phyloP scores from a whole-genome alignment of 495 filamentous ascomycete species.

The Aspergillus nanangensis region DNA sequence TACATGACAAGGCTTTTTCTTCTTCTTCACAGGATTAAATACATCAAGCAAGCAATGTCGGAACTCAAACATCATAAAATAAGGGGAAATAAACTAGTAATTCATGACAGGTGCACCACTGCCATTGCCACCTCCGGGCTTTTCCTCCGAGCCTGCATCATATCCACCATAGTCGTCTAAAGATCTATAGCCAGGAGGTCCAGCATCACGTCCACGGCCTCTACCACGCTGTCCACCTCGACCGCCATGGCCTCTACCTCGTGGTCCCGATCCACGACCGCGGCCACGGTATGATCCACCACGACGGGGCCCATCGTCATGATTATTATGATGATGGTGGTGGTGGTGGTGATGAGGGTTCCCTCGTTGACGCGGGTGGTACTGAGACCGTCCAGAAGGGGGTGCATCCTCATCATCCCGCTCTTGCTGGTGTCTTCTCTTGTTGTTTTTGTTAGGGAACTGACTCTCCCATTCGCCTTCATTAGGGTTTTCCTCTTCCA shows the following conservation, averaged over 20 bases:
- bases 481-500: constrained; percentile 61
- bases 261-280: constrained; percentile 35
- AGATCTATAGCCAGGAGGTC: constrained; percentile 33
- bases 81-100: constrained; percentile 22
- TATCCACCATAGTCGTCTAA: constrained; percentile 33
- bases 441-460: constrained; percentile 51
- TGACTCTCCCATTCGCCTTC: constrained; percentile 57
- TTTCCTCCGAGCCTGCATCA: constrained; percentile 27
- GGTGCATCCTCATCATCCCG: constrained; percentile 29
- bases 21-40: no score
- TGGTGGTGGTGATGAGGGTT: constrained; percentile 21
- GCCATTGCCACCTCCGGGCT: no score
- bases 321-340: constrained; percentile 22
- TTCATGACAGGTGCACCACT: constrained; percentile 33
- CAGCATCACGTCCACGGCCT: constrained; percentile 34
- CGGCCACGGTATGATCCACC: constrained; percentile 43
- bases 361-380: constrained; percentile 16
- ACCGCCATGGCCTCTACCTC: constrained; percentile 36
- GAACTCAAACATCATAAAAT: neutral
- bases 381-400: constrained; percentile 10
- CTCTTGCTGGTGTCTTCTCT: constrained; percentile 32
- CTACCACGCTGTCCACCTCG: constrained; percentile 38
- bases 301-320: constrained; percentile 32
- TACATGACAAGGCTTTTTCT: no score
- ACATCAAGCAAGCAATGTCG: no score